Conservation (phyloP, 2,329 filamentous ascomycete species). For the Hymenoscyphus fructigenus region DNA sequence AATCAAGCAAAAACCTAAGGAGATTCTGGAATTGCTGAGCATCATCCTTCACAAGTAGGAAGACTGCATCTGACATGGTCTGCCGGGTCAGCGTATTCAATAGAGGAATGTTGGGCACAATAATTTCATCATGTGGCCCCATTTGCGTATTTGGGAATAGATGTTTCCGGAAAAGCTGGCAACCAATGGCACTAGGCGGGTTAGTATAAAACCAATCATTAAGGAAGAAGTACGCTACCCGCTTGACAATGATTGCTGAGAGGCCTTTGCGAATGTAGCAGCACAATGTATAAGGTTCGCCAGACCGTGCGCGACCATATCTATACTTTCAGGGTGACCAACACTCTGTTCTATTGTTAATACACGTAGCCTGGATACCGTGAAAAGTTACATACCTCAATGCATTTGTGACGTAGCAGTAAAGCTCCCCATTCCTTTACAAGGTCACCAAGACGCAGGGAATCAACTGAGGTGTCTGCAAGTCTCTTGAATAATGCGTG, state of each 20-base stretch:
- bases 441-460: constrained; percentile 29
- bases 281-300: constrained; percentile 39
- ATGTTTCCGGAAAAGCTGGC: constrained; percentile 59
- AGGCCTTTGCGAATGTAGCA: constrained; percentile 31
- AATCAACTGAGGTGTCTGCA: constrained; percentile 33
- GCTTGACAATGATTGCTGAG: constrained; percentile 28
- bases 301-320: constrained; percentile 38
- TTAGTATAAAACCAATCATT: constrained; percentile 15
- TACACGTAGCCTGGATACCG: not conserved
- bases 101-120: constrained; percentile 44
- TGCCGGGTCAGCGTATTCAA: constrained; percentile 56
- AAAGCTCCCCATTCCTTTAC: constrained; percentile 35
- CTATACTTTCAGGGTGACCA: constrained; percentile 34
- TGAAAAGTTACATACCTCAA: constrained; percentile 37
- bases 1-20: constrained; percentile 48
- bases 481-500: constrained; percentile 43
- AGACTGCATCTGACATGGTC: constrained; percentile 60
- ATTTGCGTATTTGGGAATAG: constrained; percentile 57
- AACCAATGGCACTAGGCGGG: constrained; percentile 42
- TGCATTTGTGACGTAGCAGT: constrained; percentile 43
- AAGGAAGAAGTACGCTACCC: constrained; percentile 19
- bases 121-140: constrained; percentile 28
- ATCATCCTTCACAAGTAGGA: constrained; percentile 54
- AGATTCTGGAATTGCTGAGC: constrained; percentile 49
- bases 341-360: constrained; percentile 26